Evolutionary conservation across 352 stramenopile species (phyloP), one percentile per base, ranked within the genome.

Genomic region (Phytophthora lateralis): DNA sequence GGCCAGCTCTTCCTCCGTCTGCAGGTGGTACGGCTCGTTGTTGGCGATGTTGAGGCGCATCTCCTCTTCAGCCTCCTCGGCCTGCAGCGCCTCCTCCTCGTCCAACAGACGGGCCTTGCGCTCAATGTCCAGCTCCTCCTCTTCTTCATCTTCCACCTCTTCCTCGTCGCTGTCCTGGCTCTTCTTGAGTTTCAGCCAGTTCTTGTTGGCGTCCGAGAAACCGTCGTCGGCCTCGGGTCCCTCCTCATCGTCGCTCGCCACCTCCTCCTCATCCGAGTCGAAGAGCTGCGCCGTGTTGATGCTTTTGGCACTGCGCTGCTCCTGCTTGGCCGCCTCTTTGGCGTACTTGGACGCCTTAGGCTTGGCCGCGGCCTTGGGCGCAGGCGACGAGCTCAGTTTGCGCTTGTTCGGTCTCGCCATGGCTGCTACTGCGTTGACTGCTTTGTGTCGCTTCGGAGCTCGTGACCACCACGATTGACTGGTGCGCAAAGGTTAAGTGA

Each of bases 121-220:
- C 55, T 96, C 85, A 70, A 95, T 93, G 45, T 93, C 88, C 15
- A 93, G 78, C 63, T 97, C 85, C 11, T 82, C 78, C 0, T 88
- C 79, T 0, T 85, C 82, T 0, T 83, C 67, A 0, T 82, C 73
- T 1, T 83, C 74, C 9, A 80, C 59, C 1, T 80, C 80, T 0
- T 89, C 78, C 27, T 64, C 55, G 21, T 82, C 70, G 59, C 61
- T 76, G 39, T 20, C 47, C 29, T 63, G 63, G 32, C 76, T 75
- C 65, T 89, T 86, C 71, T 95, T 95, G 4, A 87, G 53, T 63
- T 93, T 93, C 37, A 93, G 66, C 85, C 86, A 94, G 62, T 72
- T 93, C 73, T 93, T 90, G 73, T 95, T 95, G 45, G 79, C 73
- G 50, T 95, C 86, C 52, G 85, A 92, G 73, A 94, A 95, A 0